Evolutionary conservation across 1,284 basidiomycete genomes (phyloP).

Genomic region (Austropuccinia psidii): DNA sequence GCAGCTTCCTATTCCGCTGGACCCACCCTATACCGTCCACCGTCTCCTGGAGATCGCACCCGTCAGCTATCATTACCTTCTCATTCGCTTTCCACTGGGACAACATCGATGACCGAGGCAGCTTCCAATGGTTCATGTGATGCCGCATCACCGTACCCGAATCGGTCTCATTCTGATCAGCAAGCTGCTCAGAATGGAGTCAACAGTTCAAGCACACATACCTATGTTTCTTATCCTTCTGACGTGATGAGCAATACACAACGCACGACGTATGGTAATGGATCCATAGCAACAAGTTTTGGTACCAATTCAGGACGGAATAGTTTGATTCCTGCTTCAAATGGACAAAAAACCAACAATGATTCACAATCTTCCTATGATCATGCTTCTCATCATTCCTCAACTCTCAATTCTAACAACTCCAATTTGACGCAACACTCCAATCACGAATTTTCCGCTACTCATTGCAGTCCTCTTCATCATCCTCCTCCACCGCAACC

Average conservation of each 20-base stretch:
- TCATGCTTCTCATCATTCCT: neutral
- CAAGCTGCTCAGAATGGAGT: neutral
- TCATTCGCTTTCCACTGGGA: constrained; percentile 11
- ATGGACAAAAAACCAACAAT: neutral
- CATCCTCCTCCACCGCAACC: neutral
- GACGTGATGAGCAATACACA: neutral
- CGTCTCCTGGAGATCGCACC: constrained; percentile 24
- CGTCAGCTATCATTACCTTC: constrained; percentile 30
- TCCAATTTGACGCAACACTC: neutral
- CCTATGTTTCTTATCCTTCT: constrained; percentile 6
- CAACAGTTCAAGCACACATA: neutral
- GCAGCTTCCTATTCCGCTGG: constrained; percentile 27
- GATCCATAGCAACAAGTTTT: neutral
- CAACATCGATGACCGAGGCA: neutral
- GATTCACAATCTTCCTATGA: neutral
- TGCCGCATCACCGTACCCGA: neutral
- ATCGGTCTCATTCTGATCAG: constrained; percentile 1
- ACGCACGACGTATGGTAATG: neutral
- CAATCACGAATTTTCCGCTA: constrained; percentile 8
- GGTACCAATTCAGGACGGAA: neutral
- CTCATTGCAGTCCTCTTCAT: constrained; percentile 6
- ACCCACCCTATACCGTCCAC: constrained; percentile 5
- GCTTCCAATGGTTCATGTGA: neutral
- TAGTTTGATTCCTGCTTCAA: neutral
- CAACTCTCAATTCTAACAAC: constrained; percentile 7